Base-by-base conservation (phyloP, 176 grass and related monocot genomes). In the Eragrostis curvula region DNA sequence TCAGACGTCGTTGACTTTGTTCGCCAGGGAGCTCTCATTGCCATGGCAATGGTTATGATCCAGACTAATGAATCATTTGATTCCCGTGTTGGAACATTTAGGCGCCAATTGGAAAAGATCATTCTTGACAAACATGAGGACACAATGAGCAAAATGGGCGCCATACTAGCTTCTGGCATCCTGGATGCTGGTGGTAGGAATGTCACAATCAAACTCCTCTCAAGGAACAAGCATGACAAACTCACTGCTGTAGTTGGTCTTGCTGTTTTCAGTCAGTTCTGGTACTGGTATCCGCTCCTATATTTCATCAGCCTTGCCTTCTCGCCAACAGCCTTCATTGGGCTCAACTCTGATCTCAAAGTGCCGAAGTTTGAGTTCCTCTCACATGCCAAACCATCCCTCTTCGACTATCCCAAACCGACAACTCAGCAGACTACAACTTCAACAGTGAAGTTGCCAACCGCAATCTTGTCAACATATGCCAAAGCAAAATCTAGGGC, bases 1-100 rank as follows among this genome's bases (percentile, higher is more conserved):
- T 99, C 97, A 27, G 97, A 99, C 81, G 97, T 99, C 32, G 91
- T 99, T 56, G 97, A 99, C 85, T 99, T 99, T 51, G 97, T 99
- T 17, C 93, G 93, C 51, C 97, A 99, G 79, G 97, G 97, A 24
- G 97, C 97, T 57, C 93, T 99, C 23, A 96, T 99, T 67, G 97
- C 97, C 32, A 99, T 99, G 97, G 93, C 97, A 50, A 99, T 96
- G 97, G 93, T 99, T 65, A 96, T 99, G 97, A 99, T 99, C 77
- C 93, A 99, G 74, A 99, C 85, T 11, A 99, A 99, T 36, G 97
- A 99, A 75, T 95, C 97, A 57, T 99, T 83, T 67, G 93, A 96
- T 76, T 90, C 89, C 53, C 93, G 91, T 83, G 93, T 96, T 72
- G 97, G 97, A 43, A 86, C 97, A 78, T 99, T 99, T 81, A 96